A percentile compares a stretch with the other conserved stretches of the same genome.
These are phyloP conservation scores for Hypoxylon trugodes DNA, from an alignment of 495 filamentous ascomycete species.

Conservation along the genomic window DNA sequence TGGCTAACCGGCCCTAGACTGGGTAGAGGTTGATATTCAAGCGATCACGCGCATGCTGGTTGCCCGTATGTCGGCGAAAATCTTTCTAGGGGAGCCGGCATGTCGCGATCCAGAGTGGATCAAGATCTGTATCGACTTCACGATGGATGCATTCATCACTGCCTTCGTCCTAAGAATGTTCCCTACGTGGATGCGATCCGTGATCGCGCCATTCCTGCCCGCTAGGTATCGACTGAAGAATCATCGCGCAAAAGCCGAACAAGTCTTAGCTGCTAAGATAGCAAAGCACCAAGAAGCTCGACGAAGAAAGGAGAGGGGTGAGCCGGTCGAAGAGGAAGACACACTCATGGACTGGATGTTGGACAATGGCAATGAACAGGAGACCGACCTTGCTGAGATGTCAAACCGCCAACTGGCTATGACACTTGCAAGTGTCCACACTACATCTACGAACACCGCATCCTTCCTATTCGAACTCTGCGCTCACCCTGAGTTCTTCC, in stretches of 20 bases:
- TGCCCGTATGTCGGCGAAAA: constrained; percentile 51
- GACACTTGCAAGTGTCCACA: constrained; percentile 46
- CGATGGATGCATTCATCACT: constrained; percentile 52
- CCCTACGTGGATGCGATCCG: not conserved
- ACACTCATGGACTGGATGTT: not conserved
- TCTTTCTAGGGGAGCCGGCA: constrained; percentile 54
- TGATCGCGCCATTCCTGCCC: constrained; percentile 7
- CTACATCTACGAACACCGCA: constrained; percentile 26
- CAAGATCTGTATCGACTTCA: constrained; percentile 53
- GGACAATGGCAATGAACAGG: not conserved
- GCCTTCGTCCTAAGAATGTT: constrained; percentile 17
- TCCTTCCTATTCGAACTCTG: not conserved
- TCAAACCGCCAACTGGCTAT: constrained; percentile 12
- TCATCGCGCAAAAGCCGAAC: not conserved
- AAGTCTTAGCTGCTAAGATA: too few relatives aligned
- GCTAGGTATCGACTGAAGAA: not conserved
- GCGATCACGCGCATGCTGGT: constrained; percentile 35
- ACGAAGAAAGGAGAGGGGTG: too few relatives aligned
- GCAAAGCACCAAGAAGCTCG: too few relatives aligned
- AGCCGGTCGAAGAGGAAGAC: not conserved
- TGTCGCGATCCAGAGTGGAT: constrained; percentile 58
- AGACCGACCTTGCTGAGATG: not conserved
- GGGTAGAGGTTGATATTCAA: not conserved
- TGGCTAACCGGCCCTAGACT: not conserved
- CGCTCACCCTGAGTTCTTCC: not conserved